A percentile compares a stretch with the other conserved stretches of the same genome.
These are phyloP conservation scores for Phytophthora cryptogea DNA, from an alignment of 352 stramenopile genomes.

Conservation along the genomic window DNA sequence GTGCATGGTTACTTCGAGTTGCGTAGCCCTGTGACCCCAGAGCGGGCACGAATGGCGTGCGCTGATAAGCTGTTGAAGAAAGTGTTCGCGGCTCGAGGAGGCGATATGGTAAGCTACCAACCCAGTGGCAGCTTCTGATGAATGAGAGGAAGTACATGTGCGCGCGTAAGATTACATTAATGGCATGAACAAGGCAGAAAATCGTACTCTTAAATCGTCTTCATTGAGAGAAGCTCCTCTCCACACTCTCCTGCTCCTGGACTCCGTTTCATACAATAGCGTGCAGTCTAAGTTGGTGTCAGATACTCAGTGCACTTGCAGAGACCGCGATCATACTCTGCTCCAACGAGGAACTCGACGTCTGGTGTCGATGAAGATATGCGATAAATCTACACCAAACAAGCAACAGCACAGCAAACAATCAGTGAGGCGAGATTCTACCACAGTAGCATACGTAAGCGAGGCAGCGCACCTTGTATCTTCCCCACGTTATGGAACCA, in stretches of 20 bases:
- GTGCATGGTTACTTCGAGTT: slow-evolving; percentile 73
- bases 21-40: slow-evolving; percentile 76
- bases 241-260: background rate
- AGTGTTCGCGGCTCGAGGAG: slow-evolving; percentile 62
- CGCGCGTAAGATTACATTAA: slow-evolving; percentile 13
- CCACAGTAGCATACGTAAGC: background rate
- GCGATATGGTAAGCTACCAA: slow-evolving; percentile 68
- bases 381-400: slow-evolving; percentile 60
- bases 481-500: slow-evolving; percentile 83
- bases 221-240: slow-evolving; percentile 1
- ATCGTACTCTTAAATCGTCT: slow-evolving; percentile 14
- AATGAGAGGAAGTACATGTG: slow-evolving; percentile 4
- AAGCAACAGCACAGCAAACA: background rate
- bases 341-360: slow-evolving; percentile 87
- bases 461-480: slow-evolving; percentile 59
- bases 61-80: slow-evolving; percentile 69
- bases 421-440: background rate
- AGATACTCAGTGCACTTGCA: slow-evolving; percentile 86
- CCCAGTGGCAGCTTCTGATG: slow-evolving; percentile 66
- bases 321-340: slow-evolving; percentile 81
- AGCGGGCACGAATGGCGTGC: slow-evolving; percentile 86
- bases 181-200: background rate
- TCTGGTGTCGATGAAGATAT: slow-evolving; percentile 79
- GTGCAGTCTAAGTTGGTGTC: slow-evolving; percentile 44
- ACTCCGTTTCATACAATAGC: slow-evolving; percentile 1